Conservation (phyloP, 1,284 basidiomycete species). For the Termitomyces sp. region DNA sequence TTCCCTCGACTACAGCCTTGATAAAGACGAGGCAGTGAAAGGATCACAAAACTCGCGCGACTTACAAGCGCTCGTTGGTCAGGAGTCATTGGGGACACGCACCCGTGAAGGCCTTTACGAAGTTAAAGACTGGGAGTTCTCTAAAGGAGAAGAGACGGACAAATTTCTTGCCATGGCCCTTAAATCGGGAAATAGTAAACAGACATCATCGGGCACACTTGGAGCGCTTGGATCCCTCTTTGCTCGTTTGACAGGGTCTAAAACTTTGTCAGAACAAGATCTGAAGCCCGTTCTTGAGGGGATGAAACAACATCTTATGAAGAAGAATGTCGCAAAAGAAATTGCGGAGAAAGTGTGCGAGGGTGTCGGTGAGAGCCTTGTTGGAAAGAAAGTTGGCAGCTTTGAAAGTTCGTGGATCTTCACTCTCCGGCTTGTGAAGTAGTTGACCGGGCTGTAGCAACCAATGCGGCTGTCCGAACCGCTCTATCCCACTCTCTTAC, state of each 20-base stretch:
- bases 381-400: constrained; percentile 87
- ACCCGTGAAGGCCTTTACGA: constrained; percentile 88
- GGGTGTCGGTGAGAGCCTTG: constrained; percentile 81
- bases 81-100: constrained; percentile 74
- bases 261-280: constrained; percentile 79
- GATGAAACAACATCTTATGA: constrained; percentile 98
- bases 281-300: constrained; percentile 84
- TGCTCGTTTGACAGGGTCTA: constrained; percentile 79
- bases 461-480: constrained; percentile 79
- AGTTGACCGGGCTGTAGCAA: constrained; percentile 41
- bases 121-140: constrained; percentile 88
- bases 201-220: constrained; percentile 43
- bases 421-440: neutral
- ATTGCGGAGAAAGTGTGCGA: constrained; percentile 95
- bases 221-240: constrained; percentile 74
- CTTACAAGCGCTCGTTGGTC: constrained; percentile 65
- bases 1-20: constrained; percentile 77
- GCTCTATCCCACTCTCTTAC: constrained; percentile 88
- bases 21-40: constrained; percentile 37
- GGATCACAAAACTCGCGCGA: constrained; percentile 42
- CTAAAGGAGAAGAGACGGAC: constrained; percentile 44
- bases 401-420: constrained; percentile 64
- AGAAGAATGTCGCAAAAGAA: constrained; percentile 97
- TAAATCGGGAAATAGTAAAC: constrained; percentile 32
- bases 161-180: constrained; percentile 59